Evolutionary conservation across 805 yeast species (phyloP).

Genomic region (Blastobotrys peoriensis): DNA sequence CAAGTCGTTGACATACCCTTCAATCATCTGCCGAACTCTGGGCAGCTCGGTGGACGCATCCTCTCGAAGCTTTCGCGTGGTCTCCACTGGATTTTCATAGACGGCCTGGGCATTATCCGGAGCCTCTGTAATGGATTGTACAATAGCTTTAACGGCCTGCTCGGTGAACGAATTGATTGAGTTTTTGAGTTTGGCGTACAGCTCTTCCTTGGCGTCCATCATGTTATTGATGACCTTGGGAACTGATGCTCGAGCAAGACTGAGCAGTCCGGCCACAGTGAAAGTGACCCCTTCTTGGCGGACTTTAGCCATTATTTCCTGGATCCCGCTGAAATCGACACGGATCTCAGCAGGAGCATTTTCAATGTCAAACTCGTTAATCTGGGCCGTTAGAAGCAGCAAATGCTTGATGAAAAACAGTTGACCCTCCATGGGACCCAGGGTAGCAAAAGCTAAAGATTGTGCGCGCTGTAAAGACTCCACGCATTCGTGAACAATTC

Average conservation of each 20-base stretch:
- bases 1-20: constrained; percentile 49
- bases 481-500: constrained; percentile 74
- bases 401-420: constrained; percentile 69
- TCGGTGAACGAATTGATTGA: constrained; percentile 65
- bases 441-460: constrained; percentile 37
- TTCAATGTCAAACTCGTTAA: constrained; percentile 75
- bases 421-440: constrained; percentile 53
- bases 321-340: constrained; percentile 76
- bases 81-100: constrained; percentile 19
- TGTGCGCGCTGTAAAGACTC: constrained; percentile 53
- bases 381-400: constrained; percentile 60
- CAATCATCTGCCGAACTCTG: constrained; percentile 46
- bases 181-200: constrained; percentile 65
- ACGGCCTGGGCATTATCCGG: neutral
- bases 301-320: constrained; percentile 41
- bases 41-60: constrained; percentile 52
- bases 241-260: constrained; percentile 57
- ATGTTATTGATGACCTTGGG: constrained; percentile 77
- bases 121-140: constrained; percentile 37
- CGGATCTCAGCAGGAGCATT: constrained; percentile 59
- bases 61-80: constrained; percentile 39
- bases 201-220: constrained; percentile 71
- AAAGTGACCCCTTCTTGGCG: constrained; percentile 24
- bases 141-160: constrained; percentile 44
- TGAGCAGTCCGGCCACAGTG: constrained; percentile 34